phyloP scores from a whole-genome alignment of 1,139 yeast genomes.

The Nadsonia commutata region DNA sequence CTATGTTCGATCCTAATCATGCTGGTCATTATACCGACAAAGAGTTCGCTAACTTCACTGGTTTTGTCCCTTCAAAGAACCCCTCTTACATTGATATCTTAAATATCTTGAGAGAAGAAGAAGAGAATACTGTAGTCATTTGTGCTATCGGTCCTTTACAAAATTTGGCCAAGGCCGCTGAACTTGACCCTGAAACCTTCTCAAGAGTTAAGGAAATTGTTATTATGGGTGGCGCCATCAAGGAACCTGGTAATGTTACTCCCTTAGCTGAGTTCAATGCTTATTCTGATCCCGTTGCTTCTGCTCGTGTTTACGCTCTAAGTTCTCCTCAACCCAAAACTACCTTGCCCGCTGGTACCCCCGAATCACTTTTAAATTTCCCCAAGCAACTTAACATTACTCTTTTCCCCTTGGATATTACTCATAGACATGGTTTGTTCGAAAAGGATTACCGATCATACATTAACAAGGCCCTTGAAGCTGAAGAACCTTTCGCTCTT shows the following conservation, averaged over 20 bases:
- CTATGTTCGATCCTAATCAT: conserved; percentile 11
- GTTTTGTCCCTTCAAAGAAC: conserved; percentile 19
- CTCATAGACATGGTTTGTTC: conserved; percentile 19
- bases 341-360: conserved; percentile 17
- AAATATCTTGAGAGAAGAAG: conserved; percentile 21
- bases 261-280: conserved; percentile 31
- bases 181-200: conserved; percentile 24
- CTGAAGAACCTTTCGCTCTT: conserved; percentile 16
- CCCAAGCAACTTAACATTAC: conserved; percentile 19
- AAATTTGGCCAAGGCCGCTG: conserved; percentile 28
- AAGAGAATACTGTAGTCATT: conserved; percentile 24
- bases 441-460: conserved; percentile 14
- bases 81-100: conserved; percentile 24
- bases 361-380: conserved; percentile 9
- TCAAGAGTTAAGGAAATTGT: conserved; percentile 24
- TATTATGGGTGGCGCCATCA: conserved; percentile 28
- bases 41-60: conserved; percentile 8
- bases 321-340: conserved; percentile 19
- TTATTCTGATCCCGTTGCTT: conserved; percentile 28
- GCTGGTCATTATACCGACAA: not conserved
- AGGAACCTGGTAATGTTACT: conserved; percentile 26
- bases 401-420: conserved; percentile 27
- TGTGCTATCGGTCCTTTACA: conserved; percentile 29
- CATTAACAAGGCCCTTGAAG: conserved; percentile 7
- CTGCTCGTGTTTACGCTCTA: conserved; percentile 25